These are phyloP conservation scores for Viola pubescens DNA, from an alignment of 441 rosid species.

Conservation along the genomic window DNA sequence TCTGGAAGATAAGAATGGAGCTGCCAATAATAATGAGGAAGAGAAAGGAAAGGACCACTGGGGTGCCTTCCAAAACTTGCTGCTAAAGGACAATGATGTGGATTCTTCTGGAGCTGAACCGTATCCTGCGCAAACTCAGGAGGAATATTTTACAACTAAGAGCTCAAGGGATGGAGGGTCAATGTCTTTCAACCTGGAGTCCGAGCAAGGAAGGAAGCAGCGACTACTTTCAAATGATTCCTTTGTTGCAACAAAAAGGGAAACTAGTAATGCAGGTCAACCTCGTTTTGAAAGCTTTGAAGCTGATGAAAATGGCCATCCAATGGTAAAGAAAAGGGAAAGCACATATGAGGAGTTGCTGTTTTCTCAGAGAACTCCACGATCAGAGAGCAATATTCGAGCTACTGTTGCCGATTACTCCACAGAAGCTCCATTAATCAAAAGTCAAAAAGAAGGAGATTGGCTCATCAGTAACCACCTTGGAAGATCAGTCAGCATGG, in stretches of 20 bases:
- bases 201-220: slow-evolving; percentile 38
- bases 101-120: slow-evolving; percentile 28
- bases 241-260: slow-evolving; percentile 38
- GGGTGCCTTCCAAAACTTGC: slow-evolving; percentile 82
- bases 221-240: slow-evolving; percentile 44
- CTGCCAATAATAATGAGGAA: slow-evolving; percentile 24
- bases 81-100: slow-evolving; percentile 50
- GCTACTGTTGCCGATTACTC: slow-evolving; percentile 34
- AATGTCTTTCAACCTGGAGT: slow-evolving; percentile 25
- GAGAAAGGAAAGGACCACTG: slow-evolving; percentile 48
- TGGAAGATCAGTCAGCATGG: slow-evolving; percentile 27
- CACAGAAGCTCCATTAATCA: slow-evolving; percentile 36
- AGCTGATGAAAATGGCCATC: slow-evolving; percentile 30
- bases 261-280: slow-evolving; percentile 27
- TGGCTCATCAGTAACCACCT: slow-evolving; percentile 49
- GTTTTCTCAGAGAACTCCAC: slow-evolving; percentile 33
- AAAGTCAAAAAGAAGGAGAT: slow-evolving; percentile 52
- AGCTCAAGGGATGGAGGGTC: slow-evolving; percentile 29
- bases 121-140: slow-evolving; percentile 24
- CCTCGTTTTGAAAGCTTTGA: slow-evolving; percentile 34
- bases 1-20: slow-evolving; percentile 16
- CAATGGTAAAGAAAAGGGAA: slow-evolving; percentile 32
- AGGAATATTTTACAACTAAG: slow-evolving; percentile 26
- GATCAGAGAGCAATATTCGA: slow-evolving; percentile 23
- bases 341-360: slow-evolving; percentile 43